Conservation (phyloP, 352 stramenopile genomes). For the Globisporangium cylindrosporum region DNA sequence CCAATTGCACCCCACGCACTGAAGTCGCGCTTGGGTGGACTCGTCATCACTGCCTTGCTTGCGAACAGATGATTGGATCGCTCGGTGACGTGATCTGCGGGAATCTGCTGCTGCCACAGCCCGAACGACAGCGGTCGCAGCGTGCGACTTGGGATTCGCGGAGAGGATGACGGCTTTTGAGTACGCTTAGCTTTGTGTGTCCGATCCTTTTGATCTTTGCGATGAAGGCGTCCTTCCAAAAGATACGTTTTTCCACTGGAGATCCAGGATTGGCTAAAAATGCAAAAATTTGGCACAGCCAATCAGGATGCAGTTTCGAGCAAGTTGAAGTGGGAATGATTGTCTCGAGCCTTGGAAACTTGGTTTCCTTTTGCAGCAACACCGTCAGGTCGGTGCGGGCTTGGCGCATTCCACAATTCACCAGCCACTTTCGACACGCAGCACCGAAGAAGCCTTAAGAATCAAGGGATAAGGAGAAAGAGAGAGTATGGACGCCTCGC, state of each 20-base stretch:
- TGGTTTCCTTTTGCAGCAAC: not conserved
- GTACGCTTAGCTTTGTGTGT: no score
- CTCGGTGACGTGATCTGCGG: not conserved
- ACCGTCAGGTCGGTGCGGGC: not conserved
- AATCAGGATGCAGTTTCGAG: constrained; percentile 5
- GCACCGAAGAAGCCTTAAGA: not conserved
- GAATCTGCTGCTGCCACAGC: not conserved
- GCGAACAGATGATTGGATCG: not conserved
- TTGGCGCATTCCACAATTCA: constrained; percentile 8
- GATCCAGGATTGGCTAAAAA: constrained; percentile 1
- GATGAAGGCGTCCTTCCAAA: not conserved
- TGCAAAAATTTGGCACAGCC: not conserved
- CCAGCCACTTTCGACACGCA: not conserved
- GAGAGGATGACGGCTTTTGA: not conserved
- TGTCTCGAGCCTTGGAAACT: not conserved
- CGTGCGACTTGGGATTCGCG: not conserved
- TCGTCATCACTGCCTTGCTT: not conserved
- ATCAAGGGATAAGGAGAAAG: not conserved
- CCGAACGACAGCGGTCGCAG: not conserved
- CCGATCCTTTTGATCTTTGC: no score
- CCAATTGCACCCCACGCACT: constrained; percentile 1
- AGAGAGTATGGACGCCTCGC: not conserved
- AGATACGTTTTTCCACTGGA: not conserved
- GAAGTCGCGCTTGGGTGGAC: constrained; percentile 10
- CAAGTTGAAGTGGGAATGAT: constrained; percentile 15